phyloP scores from a whole-genome alignment of 257 asterid species.

The Cinchona pubescens region DNA sequence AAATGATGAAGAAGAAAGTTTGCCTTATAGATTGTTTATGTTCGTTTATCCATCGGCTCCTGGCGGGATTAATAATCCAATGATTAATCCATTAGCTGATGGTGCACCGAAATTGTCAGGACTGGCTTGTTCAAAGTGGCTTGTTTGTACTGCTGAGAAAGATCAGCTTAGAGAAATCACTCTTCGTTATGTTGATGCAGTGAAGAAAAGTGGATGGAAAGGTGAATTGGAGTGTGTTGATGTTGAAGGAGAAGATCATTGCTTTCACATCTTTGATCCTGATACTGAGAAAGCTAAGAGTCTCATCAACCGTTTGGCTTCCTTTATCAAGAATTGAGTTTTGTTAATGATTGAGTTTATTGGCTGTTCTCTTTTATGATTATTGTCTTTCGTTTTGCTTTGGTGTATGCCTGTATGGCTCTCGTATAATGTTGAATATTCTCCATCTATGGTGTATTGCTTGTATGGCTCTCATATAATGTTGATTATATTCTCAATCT shows the following conservation, averaged over 20 bases:
- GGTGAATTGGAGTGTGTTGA: constrained; percentile 20
- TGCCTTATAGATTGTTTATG: neutral
- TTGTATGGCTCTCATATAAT: too few relatives aligned
- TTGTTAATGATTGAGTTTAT: too few relatives aligned
- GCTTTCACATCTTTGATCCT: constrained; percentile 2
- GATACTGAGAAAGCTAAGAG: constrained; percentile 21
- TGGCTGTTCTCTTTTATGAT: neutral
- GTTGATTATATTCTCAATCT: too few relatives aligned
- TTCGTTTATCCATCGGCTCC: constrained; percentile 11
- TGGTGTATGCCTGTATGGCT: too few relatives aligned
- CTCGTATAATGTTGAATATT: too few relatives aligned
- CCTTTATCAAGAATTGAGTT: constrained; percentile 12
- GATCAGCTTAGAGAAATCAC: constrained; percentile 13
- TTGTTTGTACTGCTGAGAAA: constrained; percentile 22
- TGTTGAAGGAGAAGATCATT: constrained; percentile 29
- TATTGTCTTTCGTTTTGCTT: neutral
- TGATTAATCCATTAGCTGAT: constrained; percentile 25
- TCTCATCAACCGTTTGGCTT: constrained; percentile 16
- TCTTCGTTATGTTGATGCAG: constrained; percentile 15
- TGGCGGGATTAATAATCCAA: constrained; percentile 18
- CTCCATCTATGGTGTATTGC: too few relatives aligned
- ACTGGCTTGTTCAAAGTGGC: constrained; percentile 16
- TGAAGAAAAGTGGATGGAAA: constrained; percentile 25
- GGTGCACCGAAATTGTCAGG: constrained; percentile 9
- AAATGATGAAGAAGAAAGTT: neutral